phyloP scores from a whole-genome alignment of 345 rosid species.

The Ailanthus altissimus region DNA sequence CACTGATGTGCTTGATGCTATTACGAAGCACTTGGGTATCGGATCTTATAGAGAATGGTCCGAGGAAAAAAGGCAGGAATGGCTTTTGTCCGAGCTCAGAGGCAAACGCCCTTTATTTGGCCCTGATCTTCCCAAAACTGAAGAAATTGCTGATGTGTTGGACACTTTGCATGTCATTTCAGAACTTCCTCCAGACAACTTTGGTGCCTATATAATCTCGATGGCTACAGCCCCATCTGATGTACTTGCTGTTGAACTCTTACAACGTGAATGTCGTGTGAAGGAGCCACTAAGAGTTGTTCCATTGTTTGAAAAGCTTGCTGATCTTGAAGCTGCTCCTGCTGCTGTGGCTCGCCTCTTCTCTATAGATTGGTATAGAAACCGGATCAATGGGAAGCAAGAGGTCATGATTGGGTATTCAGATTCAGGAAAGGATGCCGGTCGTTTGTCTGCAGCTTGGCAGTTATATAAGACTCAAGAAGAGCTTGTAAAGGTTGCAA shows the following conservation, averaged over 20 bases:
- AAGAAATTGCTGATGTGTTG: constrained; percentile 83
- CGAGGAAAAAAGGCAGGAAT: constrained; percentile 77
- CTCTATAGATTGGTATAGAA: constrained; percentile 90
- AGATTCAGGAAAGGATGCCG: constrained; percentile 97
- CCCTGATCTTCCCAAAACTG: constrained; percentile 89
- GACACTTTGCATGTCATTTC: constrained; percentile 83
- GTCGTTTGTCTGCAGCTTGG: constrained; percentile 96
- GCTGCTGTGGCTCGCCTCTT: constrained; percentile 91
- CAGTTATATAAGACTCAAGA: constrained; percentile 92
- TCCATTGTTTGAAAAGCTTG: constrained; percentile 93
- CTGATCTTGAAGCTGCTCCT: constrained; percentile 92
- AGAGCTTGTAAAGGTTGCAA: constrained; percentile 89
- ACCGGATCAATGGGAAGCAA: constrained; percentile 86
- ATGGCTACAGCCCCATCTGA: constrained; percentile 97
- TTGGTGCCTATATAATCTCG: constrained; percentile 94
- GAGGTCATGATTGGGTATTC: constrained; percentile 99
- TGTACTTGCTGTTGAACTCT: constrained; percentile 91
- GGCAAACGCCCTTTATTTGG: constrained; percentile 98
- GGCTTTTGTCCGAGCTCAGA: constrained; percentile 87
- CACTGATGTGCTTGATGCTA: constrained; percentile 90
- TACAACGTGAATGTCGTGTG: constrained; percentile 89
- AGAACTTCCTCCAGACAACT: constrained; percentile 81
- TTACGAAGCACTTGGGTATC: constrained; percentile 70
- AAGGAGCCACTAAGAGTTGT: constrained; percentile 85
- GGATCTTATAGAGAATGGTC: constrained; percentile 93